Evolutionary conservation across 768 basidiomycete genomes (phyloP).

Genomic region (Tylopilus cervinicoccineus): DNA sequence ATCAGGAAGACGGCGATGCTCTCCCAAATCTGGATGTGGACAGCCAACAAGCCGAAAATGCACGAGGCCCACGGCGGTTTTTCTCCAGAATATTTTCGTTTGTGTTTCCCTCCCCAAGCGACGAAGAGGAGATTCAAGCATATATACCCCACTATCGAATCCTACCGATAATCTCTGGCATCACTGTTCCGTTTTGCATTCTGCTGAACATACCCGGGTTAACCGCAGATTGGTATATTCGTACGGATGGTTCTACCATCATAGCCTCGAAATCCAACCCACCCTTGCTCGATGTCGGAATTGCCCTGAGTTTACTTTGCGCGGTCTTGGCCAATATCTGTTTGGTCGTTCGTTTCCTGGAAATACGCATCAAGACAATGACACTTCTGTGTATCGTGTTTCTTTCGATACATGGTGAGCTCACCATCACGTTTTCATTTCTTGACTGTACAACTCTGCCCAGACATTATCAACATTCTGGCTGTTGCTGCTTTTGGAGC

Average conservation of each 20-base stretch:
- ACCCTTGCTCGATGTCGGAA: slow-evolving; percentile 51
- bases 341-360: slow-evolving; percentile 68
- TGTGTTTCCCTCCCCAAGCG: slow-evolving; percentile 16
- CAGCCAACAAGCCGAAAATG: neutral
- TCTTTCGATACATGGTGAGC: slow-evolving; percentile 67
- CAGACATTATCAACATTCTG: slow-evolving; percentile 68
- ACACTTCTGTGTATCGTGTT: slow-evolving; percentile 63
- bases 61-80: neutral
- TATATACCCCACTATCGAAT: slow-evolving; percentile 58
- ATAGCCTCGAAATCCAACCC: slow-evolving; percentile 54
- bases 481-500: slow-evolving; percentile 61
- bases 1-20: slow-evolving; percentile 5
- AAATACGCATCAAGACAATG: slow-evolving; percentile 56
- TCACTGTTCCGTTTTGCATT: slow-evolving; percentile 71
- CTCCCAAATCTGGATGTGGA: neutral
- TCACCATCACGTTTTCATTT: neutral
- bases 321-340: slow-evolving; percentile 66
- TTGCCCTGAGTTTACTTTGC: slow-evolving; percentile 64
- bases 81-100: slow-evolving; percentile 5
- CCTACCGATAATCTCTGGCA: slow-evolving; percentile 62
- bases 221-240: slow-evolving; percentile 72
- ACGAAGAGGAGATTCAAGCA: slow-evolving; percentile 26
- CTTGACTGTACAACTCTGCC: neutral
- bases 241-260: slow-evolving; percentile 37
- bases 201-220: slow-evolving; percentile 80